These are phyloP conservation scores for Microsporum ferrugineum DNA, from an alignment of 2,329 filamentous ascomycete species.

Conservation along the genomic window DNA sequence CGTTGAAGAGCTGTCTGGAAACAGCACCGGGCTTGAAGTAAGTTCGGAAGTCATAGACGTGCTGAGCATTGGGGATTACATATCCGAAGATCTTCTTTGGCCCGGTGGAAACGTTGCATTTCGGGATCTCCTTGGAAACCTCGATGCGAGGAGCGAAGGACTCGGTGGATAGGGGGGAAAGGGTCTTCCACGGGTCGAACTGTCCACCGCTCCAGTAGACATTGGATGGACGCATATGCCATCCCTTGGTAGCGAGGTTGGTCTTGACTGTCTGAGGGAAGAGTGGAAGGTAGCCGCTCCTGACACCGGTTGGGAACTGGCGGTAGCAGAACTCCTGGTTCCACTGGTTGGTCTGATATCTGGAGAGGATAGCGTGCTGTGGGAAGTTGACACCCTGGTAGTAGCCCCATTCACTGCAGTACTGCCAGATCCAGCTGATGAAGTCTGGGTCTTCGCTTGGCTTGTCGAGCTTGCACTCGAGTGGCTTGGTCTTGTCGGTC, in stretches of 20 bases:
- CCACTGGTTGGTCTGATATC: slow-evolving; percentile 37
- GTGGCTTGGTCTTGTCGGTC: slow-evolving; percentile 15
- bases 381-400: slow-evolving; percentile 41
- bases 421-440: slow-evolving; percentile 43
- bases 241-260: slow-evolving; percentile 40
- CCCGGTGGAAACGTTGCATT: slow-evolving; percentile 30
- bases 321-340: slow-evolving; percentile 37
- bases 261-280: slow-evolving; percentile 29
- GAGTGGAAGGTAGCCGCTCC: slow-evolving; percentile 31
- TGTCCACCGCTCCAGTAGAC: slow-evolving; percentile 41
- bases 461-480: slow-evolving; percentile 30
- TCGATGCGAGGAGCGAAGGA: slow-evolving; percentile 31
- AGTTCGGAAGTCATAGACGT: slow-evolving; percentile 40
- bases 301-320: slow-evolving; percentile 37
- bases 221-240: slow-evolving; percentile 42
- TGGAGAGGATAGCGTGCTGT: slow-evolving; percentile 37
- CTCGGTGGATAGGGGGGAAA: slow-evolving; percentile 35
- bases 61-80: slow-evolving; percentile 35
- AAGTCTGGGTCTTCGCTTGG: slow-evolving; percentile 25
- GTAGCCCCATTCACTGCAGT: slow-evolving; percentile 44
- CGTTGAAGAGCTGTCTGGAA: slow-evolving; percentile 29
- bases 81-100: slow-evolving; percentile 39
- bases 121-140: slow-evolving; percentile 32
- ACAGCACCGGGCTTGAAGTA: slow-evolving; percentile 23
- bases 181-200: slow-evolving; percentile 43